These are phyloP conservation scores for Alternaria angustiovoidea DNA, from an alignment of 2,329 filamentous ascomycete genomes.

Conservation along the genomic window DNA sequence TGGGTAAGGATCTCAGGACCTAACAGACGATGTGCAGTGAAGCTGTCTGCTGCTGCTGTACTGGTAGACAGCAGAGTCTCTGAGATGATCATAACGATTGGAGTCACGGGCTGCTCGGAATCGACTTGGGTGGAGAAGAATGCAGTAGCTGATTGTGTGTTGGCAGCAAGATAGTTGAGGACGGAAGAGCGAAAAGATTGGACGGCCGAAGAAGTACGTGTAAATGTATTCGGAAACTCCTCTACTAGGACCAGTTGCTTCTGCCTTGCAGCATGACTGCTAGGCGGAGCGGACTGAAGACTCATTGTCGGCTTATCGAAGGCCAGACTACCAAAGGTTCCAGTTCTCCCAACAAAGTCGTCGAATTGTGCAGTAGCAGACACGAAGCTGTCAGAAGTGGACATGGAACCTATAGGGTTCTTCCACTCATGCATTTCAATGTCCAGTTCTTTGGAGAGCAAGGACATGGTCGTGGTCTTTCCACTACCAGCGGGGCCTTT, in stretches of 20 bases:
- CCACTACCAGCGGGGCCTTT: slow-evolving; percentile 91
- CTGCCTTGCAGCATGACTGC: slow-evolving; percentile 28
- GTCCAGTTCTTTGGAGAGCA: slow-evolving; percentile 79
- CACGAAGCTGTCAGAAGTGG: slow-evolving; percentile 67
- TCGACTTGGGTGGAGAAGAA: slow-evolving; percentile 45
- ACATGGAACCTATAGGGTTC: slow-evolving; percentile 74
- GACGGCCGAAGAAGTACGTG: slow-evolving; percentile 53
- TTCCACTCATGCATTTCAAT: slow-evolving; percentile 88
- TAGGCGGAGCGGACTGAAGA: slow-evolving; percentile 20
- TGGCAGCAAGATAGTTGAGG: slow-evolving; percentile 75
- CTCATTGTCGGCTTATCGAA: slow-evolving; percentile 40
- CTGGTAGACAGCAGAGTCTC: slow-evolving; percentile 88
- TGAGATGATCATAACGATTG: slow-evolving; percentile 88
- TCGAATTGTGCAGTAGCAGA: slow-evolving; percentile 85
- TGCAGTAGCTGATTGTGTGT: slow-evolving; percentile 65
- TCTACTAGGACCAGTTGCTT: slow-evolving; percentile 58
- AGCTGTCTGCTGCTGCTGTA: slow-evolving; percentile 85
- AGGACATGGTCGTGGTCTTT: slow-evolving; percentile 85
- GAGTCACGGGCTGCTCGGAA: slow-evolving; percentile 51
- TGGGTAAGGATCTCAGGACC: slow-evolving; percentile 87
- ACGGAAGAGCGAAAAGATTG: slow-evolving; percentile 74
- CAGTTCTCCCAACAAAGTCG: slow-evolving; percentile 84
- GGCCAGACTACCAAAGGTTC: slow-evolving; percentile 79
- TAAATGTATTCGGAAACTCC: slow-evolving; percentile 61
- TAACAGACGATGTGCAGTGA: slow-evolving; percentile 88